These are phyloP conservation scores for Aspergillus quadrilineatus DNA, from an alignment of 2,329 filamentous ascomycete genomes.

Conservation along the genomic window DNA sequence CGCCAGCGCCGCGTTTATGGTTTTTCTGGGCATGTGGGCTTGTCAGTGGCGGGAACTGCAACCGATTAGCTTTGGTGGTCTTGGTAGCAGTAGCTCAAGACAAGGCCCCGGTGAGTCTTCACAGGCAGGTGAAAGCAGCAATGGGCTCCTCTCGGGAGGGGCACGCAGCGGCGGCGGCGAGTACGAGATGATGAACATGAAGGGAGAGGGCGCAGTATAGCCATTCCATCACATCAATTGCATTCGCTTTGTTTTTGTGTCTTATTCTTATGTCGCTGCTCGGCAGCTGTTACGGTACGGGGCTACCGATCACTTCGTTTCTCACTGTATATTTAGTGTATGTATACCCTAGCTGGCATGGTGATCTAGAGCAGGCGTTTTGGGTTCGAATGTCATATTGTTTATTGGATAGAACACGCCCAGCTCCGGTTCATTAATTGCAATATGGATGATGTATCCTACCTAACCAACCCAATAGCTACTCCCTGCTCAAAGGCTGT, in stretches of 20 bases:
- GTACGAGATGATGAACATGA: slow-evolving; percentile 39
- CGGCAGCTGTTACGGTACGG: not conserved
- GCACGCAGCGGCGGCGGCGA: slow-evolving; percentile 28
- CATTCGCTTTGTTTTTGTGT: slow-evolving; percentile 7
- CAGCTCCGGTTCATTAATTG: not conserved
- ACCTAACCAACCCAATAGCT: not conserved
- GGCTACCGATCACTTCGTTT: slow-evolving; percentile 1
- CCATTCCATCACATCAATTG: not conserved
- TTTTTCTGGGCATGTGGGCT: slow-evolving; percentile 77
- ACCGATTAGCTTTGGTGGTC: slow-evolving; percentile 79
- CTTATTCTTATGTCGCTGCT: slow-evolving; percentile 4
- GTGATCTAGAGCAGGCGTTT: slow-evolving; percentile 36
- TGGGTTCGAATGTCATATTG: slow-evolving; percentile 10
- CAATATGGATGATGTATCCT: not conserved
- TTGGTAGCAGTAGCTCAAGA: slow-evolving; percentile 22
- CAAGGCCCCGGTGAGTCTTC: slow-evolving; percentile 16
- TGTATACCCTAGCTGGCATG: slow-evolving; percentile 33
- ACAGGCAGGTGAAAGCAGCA: slow-evolving; percentile 17
- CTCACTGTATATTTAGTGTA: slow-evolving; percentile 14
- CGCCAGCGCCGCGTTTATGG: slow-evolving; percentile 63
- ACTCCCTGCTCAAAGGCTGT: not conserved
- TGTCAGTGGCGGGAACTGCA: slow-evolving; percentile 86
- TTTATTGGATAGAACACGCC: not conserved
- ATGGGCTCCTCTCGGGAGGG: slow-evolving; percentile 27
- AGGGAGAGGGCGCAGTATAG: slow-evolving; percentile 34